These are phyloP conservation scores for Monilinia vaccinii-corymbosi DNA, from an alignment of 2,329 filamentous ascomycete genomes.

Conservation along the genomic window DNA sequence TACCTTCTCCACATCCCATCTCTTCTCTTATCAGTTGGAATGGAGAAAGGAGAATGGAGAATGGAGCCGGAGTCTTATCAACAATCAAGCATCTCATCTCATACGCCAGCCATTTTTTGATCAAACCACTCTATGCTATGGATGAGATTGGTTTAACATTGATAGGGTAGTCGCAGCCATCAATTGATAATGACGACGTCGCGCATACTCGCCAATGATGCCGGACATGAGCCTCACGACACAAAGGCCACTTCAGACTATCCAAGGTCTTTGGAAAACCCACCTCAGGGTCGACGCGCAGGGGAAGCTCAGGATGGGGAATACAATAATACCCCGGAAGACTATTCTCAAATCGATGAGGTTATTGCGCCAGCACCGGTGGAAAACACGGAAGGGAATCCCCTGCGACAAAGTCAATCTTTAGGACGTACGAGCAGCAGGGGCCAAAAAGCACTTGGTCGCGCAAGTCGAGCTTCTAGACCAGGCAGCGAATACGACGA, in stretches of 20 bases:
- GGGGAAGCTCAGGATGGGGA: neutral
- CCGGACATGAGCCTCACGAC: neutral
- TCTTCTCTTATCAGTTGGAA: too few species aligned
- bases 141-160: neutral
- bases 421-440: constrained; percentile 26
- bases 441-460: neutral
- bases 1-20: too few species aligned
- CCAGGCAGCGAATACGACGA: constrained; percentile 16
- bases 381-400: constrained; percentile 33
- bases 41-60: too few species aligned
- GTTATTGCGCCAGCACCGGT: constrained; percentile 36
- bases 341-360: constrained; percentile 35
- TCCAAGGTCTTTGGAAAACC: neutral
- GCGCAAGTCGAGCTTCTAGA: constrained; percentile 1
- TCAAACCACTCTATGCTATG: too few species aligned
- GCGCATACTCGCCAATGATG: neutral
- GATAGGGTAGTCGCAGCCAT: neutral
- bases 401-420: constrained; percentile 30
- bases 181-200: constrained; percentile 9
- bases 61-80: too few species aligned
- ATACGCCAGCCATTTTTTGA: too few species aligned
- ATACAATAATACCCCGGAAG: constrained; percentile 33
- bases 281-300: neutral
- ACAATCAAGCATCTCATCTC: too few species aligned
- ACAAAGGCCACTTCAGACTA: neutral